Percentiles rank a stretch among this genome's conserved stretches.
phyloP scores from a whole-genome alignment of 164 flowering plant genomes.

The Euptelea pleiosperma region DNA sequence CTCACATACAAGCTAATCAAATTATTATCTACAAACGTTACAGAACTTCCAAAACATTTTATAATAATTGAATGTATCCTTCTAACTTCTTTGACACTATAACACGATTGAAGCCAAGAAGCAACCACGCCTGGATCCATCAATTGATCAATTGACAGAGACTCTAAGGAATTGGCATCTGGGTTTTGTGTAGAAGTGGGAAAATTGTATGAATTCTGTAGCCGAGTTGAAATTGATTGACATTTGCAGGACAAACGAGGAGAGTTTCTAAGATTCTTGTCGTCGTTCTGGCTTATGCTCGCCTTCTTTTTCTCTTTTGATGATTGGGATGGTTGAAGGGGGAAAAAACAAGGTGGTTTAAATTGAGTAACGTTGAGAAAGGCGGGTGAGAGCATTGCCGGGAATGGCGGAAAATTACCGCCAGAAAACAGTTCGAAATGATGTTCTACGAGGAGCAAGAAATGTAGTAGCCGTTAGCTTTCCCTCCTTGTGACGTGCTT shows the following conservation, averaged over 20 bases:
- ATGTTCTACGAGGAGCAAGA: too few relatives aligned
- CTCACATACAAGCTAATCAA: slow-evolving; percentile 52
- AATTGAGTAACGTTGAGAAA: neutral
- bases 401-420: too few relatives aligned
- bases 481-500: too few relatives aligned
- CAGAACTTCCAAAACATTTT: slow-evolving; percentile 23
- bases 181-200: slow-evolving; percentile 12
- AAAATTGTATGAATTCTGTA: neutral
- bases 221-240: slow-evolving; percentile 7
- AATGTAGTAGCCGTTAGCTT: too few relatives aligned
- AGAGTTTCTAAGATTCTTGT: neutral
- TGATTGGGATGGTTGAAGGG: slow-evolving; percentile 9
- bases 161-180: slow-evolving; percentile 11
- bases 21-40: slow-evolving; percentile 48
- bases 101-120: slow-evolving; percentile 47
- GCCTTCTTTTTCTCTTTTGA: neutral
- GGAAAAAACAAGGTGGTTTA: neutral
- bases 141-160: slow-evolving; percentile 7
- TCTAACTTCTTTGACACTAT: slow-evolving; percentile 32
- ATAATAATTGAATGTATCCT: slow-evolving; percentile 42
- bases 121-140: slow-evolving; percentile 28
- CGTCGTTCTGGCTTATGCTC: neutral
- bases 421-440: too few relatives aligned
- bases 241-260: slow-evolving; percentile 4
- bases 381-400: neutral